Percentiles rank a stretch among this genome's conserved stretches.
These are phyloP conservation scores for Suillus cothurnatus DNA, from an alignment of 768 basidiomycete genomes.

Conservation along the genomic window DNA sequence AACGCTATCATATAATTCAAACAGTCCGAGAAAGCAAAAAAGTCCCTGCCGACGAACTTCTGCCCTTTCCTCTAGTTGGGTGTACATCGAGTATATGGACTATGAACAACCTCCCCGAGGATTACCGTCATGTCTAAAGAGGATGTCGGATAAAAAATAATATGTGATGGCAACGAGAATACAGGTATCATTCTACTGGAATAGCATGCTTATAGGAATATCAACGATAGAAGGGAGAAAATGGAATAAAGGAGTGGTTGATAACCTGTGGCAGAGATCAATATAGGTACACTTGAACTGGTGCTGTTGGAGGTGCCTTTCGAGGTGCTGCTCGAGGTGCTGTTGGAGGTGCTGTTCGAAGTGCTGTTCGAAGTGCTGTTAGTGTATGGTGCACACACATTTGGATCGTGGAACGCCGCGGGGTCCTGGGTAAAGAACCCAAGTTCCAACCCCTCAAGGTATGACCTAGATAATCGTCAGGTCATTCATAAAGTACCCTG, in stretches of 20 bases:
- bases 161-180: neutral
- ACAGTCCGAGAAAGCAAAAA: no score
- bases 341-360: neutral
- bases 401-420: slow-evolving; percentile 48
- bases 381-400: slow-evolving; percentile 48
- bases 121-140: neutral
- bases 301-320: slow-evolving; percentile 15
- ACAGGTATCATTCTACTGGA: neutral
- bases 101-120: neutral
- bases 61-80: no score
- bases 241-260: neutral
- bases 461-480: slow-evolving; percentile 54
- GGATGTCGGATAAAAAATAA: neutral
- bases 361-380: slow-evolving; percentile 25
- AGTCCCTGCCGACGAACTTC: no score
- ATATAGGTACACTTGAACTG: neutral
- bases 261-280: neutral
- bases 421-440: slow-evolving; percentile 70
- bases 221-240: neutral
- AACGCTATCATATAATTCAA: no score
- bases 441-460: slow-evolving; percentile 56
- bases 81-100: neutral
- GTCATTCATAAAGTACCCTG: neutral
- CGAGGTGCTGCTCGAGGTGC: neutral
- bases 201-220: neutral